Conservation (phyloP, 164 flowering plant species). For the Aristolochia fimbriata region DNA sequence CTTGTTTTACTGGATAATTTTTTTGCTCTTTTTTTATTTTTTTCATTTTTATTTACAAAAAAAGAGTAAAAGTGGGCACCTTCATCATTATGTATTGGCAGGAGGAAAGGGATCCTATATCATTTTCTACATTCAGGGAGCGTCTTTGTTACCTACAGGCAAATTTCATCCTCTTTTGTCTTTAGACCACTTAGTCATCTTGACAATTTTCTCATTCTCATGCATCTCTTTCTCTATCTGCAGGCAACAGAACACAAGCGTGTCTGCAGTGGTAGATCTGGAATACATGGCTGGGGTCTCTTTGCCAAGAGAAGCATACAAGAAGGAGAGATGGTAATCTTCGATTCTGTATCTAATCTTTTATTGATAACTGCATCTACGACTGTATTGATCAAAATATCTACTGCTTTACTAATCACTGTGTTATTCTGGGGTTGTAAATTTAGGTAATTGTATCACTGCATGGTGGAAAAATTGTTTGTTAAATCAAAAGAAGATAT, state of each 20-base stretch:
- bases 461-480: too few species aligned
- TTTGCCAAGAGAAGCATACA: constrained; percentile 79
- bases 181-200: background rate
- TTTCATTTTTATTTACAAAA: background rate
- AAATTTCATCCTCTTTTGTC: constrained; percentile 10
- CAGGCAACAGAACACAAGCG: constrained; percentile 75
- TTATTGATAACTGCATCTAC: too few species aligned
- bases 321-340: constrained; percentile 93
- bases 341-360: background rate
- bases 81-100: constrained; percentile 18
- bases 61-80: background rate
- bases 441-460: too few species aligned
- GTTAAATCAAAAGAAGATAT: too few species aligned
- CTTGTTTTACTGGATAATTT: background rate
- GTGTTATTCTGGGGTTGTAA: too few species aligned
- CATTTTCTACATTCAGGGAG: constrained; percentile 71
- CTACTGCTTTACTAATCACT: too few species aligned
- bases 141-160: constrained; percentile 78
- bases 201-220: constrained; percentile 6
- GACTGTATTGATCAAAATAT: too few species aligned
- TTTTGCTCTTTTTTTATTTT: constrained; percentile 1
- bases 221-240: constrained; percentile 8
- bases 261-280: constrained; percentile 92
- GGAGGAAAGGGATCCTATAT: constrained; percentile 47
- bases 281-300: constrained; percentile 99